A percentile compares a stretch with the other conserved stretches of the same genome.
These are phyloP conservation scores for Boletus subparvulus DNA, from an alignment of 768 basidiomycete species.

Conservation along the genomic window DNA sequence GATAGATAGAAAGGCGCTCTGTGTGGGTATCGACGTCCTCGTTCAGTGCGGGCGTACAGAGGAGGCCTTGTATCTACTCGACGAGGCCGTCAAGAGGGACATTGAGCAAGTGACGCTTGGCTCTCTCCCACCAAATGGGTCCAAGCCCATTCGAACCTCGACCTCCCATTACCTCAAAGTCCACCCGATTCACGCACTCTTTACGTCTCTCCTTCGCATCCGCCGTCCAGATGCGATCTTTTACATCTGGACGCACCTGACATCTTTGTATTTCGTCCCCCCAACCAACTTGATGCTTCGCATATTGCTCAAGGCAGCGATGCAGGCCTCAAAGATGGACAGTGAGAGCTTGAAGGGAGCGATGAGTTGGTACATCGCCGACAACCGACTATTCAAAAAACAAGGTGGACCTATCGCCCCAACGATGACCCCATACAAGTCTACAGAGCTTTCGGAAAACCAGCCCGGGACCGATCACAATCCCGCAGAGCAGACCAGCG, in stretches of 20 bases:
- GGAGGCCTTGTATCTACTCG: constrained; percentile 51
- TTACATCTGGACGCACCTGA: constrained; percentile 67
- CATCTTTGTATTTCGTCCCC: constrained; percentile 52
- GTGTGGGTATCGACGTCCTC: constrained; percentile 50
- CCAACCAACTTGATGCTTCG: constrained; percentile 58
- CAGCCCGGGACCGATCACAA: background rate
- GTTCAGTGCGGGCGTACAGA: constrained; percentile 43
- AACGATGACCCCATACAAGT: background rate
- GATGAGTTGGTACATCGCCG: constrained; percentile 33
- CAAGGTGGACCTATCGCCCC: constrained; percentile 16
- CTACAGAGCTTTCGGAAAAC: background rate
- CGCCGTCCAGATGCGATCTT: constrained; percentile 65
- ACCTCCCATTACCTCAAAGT: constrained; percentile 19
- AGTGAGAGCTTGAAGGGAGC: constrained; percentile 51
- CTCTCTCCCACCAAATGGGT: background rate
- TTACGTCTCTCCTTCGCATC: constrained; percentile 47
- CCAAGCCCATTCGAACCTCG: background rate
- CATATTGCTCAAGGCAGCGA: constrained; percentile 59
- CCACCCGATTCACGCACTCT: constrained; percentile 43
- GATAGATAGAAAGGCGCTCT: constrained; percentile 50
- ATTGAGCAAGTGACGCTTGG: background rate
- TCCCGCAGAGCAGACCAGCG: background rate
- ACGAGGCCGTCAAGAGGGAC: constrained; percentile 36
- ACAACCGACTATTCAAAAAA: constrained; percentile 20
- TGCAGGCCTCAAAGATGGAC: constrained; percentile 51